These are phyloP conservation scores for Stephania japonica DNA, from an alignment of 164 flowering plant species.

Conservation along the genomic window DNA sequence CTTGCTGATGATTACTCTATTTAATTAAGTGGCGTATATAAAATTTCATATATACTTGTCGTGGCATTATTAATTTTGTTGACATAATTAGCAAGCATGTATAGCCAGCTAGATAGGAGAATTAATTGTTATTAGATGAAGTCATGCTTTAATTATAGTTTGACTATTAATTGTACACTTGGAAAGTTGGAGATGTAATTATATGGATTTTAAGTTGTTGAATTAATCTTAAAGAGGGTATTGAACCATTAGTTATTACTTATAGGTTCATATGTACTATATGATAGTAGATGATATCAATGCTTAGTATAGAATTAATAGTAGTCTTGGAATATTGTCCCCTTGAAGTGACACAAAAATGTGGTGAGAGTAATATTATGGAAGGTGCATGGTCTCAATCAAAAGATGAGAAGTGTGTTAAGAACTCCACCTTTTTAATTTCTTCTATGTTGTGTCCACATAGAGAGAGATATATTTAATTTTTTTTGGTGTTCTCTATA, in stretches of 20 bases:
- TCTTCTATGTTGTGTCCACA: background rate
- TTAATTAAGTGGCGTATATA: background rate
- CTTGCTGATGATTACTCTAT: conserved; percentile 2
- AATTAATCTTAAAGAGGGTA: background rate
- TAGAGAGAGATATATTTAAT: background rate
- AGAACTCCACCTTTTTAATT: background rate
- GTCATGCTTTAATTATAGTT: background rate
- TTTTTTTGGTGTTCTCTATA: conserved; percentile 12
- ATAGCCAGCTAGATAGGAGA: background rate
- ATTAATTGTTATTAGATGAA: background rate
- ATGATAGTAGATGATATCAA: background rate
- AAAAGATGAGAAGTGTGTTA: conserved; percentile 4
- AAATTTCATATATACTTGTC: background rate
- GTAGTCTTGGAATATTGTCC: conserved; percentile 1
- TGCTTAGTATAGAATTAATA: background rate
- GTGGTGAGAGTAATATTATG: background rate
- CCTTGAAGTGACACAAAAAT: conserved; percentile 8
- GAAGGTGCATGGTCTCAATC: conserved; percentile 8
- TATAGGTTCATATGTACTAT: background rate
- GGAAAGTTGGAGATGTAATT: background rate
- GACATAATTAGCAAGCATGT: background rate
- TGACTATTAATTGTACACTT: background rate
- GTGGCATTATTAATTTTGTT: background rate
- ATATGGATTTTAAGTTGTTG: background rate
- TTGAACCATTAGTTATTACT: background rate